Evolutionary conservation across 345 rosid genomes (phyloP), one percentile per base, ranked within the genome.

Genomic region (Zanthoxylum bungeanum): DNA sequence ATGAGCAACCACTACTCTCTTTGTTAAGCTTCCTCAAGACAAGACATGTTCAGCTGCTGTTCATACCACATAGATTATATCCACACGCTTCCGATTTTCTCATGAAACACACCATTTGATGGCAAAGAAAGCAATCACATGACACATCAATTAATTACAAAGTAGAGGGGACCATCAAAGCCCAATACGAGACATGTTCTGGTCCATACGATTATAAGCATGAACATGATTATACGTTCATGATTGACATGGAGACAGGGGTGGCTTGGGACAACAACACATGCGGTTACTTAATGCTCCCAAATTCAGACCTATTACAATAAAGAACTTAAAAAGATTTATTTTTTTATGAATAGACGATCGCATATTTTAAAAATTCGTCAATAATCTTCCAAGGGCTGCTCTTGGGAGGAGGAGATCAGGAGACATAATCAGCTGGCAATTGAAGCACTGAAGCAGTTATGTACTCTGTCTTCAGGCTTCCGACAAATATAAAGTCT

Each of bases 401-500:
- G n/a, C n/a, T n/a, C n/a, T n/a, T n/a, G n/a, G n/a, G n/a, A n/a
- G n/a, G n/a, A 27, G 46, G 9, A 14, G 5, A 69, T 16, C n/a
- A 3, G 52, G 25, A 40, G 70, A 53, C 39, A 55, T 5, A 10
- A 30, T 25, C 60, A 39, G 36, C 16, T 55, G 37, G 62, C 6
- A 9, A 17, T 37, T 55, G 33, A 8, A 22, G 60, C 66, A 33
- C 12, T 4, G 10, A 31, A 49, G n/a, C 27, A 9, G 44, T 19
- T 7, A 1, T 49, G 30, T 27, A 55, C 31, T 4, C 22, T 69
- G 72, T 58, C 36, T 39, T 73, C 40, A 44, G 56, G 66, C 12
- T n/a, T 56, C 73, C 37, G 69, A 69, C 70, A 69, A 66, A n/a
- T 19, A 66, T 25, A 33, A 44, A 62, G 49, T 14, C 42, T 30